phyloP scores from a whole-genome alignment of 163 green algal species.

The Volvox carteri region DNA sequence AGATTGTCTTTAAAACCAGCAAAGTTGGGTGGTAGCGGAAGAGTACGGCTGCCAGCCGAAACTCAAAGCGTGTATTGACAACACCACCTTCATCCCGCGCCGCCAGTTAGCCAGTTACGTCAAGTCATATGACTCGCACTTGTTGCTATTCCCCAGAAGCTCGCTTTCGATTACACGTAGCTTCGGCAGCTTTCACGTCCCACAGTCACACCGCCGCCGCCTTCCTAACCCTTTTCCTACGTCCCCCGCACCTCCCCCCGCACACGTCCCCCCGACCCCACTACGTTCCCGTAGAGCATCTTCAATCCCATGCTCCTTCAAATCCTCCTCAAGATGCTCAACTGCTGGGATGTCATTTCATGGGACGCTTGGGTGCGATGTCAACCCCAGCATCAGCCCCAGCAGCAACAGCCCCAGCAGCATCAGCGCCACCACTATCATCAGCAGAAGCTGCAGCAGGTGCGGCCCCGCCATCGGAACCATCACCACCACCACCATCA shows the following conservation, averaged over 20 bases:
- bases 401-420: not conserved
- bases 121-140: no score
- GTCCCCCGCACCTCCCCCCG: not conserved
- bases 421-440: not conserved
- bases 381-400: not conserved
- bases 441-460: not conserved
- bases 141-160: no score
- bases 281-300: constrained; percentile 40
- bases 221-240: not conserved
- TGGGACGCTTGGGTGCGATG: not conserved
- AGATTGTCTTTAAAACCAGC: no score
- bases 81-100: no score
- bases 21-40: no score
- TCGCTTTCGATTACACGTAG: no score
- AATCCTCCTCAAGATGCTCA: constrained; percentile 57
- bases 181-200: no score
- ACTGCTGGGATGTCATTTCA: constrained; percentile 16
- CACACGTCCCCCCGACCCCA: no score
- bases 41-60: no score
- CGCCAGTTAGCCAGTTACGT: no score
- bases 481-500: not conserved
- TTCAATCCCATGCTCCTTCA: constrained; percentile 60
- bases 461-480: not conserved
- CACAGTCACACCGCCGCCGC: no score
- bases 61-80: no score